phyloP scores from a whole-genome alignment of 139 green algal genomes.

The Klebsormidium nitens region DNA sequence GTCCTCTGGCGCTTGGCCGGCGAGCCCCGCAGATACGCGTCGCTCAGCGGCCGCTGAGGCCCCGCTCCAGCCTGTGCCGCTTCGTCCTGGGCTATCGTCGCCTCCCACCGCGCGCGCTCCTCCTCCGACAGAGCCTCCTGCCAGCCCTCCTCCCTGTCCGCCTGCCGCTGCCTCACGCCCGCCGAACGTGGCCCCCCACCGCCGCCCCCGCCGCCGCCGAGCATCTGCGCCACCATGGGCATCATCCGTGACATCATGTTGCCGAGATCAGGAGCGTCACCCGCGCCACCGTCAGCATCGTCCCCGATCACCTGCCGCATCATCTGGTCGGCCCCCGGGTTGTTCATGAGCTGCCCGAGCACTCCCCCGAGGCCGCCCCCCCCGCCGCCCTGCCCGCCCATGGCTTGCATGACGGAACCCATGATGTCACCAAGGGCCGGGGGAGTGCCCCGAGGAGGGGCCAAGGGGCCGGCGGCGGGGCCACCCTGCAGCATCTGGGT shows the following conservation, averaged over 20 bases:
- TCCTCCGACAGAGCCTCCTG: background rate
- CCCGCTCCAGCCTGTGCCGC: background rate
- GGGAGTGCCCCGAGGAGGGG: too few species aligned
- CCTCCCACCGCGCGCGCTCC: background rate
- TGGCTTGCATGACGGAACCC: too few species aligned
- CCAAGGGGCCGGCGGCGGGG: too few species aligned
- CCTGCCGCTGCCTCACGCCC: background rate
- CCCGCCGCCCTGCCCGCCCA: too few species aligned
- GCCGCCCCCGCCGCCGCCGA: background rate
- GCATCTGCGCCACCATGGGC: background rate
- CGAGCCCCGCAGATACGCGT: background rate
- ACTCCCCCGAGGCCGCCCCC: too few species aligned
- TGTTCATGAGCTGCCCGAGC: background rate
- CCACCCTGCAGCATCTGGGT: too few species aligned
- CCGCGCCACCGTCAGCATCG: background rate
- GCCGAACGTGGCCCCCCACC: background rate
- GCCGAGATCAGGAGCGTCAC: background rate
- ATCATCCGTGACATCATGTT: conserved; percentile 7
- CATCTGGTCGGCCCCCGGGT: background rate
- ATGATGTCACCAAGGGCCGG: too few species aligned
- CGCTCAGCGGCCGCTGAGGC: background rate
- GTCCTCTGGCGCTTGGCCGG: background rate
- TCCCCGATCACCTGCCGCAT: background rate
- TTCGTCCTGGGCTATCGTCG: background rate
- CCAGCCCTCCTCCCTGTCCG: background rate